phyloP scores from a whole-genome alignment of 495 filamentous ascomycete species.

The Oleoguttula mirabilis region DNA sequence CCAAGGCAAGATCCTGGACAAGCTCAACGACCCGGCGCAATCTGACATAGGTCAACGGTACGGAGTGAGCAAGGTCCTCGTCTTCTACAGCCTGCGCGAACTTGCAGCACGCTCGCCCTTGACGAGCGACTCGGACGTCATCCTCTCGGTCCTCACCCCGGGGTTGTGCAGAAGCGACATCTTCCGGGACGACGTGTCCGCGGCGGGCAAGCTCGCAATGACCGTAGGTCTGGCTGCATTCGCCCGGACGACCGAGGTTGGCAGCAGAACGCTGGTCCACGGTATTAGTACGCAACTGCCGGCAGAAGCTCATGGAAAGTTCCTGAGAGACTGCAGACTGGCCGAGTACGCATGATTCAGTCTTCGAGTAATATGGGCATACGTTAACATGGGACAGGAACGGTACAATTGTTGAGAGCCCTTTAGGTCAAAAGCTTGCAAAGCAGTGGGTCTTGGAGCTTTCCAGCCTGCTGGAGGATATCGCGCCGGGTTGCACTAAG shows the following conservation, averaged over 20 bases:
- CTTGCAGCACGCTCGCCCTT: background rate
- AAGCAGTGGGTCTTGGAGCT: slow-evolving; percentile 16
- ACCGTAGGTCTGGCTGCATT: background rate
- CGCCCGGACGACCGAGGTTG: slow-evolving; percentile 12
- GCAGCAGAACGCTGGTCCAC: slow-evolving; percentile 13
- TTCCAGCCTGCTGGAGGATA: slow-evolving; percentile 14
- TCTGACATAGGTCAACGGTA: slow-evolving; percentile 2
- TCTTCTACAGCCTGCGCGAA: slow-evolving; percentile 6
- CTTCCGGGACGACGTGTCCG: slow-evolving; percentile 4
- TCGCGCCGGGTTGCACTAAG: slow-evolving; percentile 15
- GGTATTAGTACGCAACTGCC: slow-evolving; percentile 13
- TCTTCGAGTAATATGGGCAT: too few relatives aligned
- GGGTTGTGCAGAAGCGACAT: slow-evolving; percentile 33
- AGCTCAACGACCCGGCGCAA: slow-evolving; percentile 2
- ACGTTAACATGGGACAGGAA: background rate
- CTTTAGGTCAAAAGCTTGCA: slow-evolving; percentile 9
- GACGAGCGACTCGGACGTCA: slow-evolving; percentile 25
- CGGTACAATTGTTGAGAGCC: slow-evolving; percentile 10
- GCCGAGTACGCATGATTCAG: too few relatives aligned
- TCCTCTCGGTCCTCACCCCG: slow-evolving; percentile 43
- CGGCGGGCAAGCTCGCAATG: background rate
- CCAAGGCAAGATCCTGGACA: slow-evolving; percentile 1
- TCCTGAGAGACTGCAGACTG: slow-evolving; percentile 16
- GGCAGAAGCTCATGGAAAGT: slow-evolving; percentile 16
- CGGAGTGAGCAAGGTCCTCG: slow-evolving; percentile 1